phyloP scores from a whole-genome alignment of 768 basidiomycete species.

The Dioszegia hungarica region DNA sequence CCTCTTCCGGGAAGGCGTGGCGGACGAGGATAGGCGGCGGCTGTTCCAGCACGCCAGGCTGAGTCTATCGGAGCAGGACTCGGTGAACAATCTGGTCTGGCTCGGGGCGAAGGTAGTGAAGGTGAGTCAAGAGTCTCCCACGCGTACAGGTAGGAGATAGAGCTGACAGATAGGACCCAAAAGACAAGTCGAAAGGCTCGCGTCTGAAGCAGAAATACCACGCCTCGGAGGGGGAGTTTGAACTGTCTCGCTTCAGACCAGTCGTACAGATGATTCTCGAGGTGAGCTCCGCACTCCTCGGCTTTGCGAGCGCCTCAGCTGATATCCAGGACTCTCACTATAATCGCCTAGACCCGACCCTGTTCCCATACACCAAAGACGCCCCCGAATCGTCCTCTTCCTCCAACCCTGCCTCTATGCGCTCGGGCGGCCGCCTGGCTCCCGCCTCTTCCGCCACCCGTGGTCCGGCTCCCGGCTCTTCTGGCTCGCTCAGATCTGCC shows the following conservation, averaged over 20 bases:
- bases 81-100: constrained; percentile 75
- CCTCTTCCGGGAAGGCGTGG: constrained; percentile 89
- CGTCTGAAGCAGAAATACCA: constrained; percentile 68
- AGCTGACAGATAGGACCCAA: constrained; percentile 57
- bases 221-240: constrained; percentile 82
- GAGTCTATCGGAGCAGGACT: constrained; percentile 82
- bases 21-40: constrained; percentile 92
- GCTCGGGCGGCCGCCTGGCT: constrained; percentile 26
- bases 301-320: neutral
- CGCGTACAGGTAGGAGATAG: neutral
- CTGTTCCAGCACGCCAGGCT: constrained; percentile 92
- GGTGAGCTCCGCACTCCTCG: constrained; percentile 55
- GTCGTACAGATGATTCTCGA: constrained; percentile 73
- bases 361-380: constrained; percentile 89
- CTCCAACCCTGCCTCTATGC: constrained; percentile 43
- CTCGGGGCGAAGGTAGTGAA: constrained; percentile 79
- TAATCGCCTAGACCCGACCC: constrained; percentile 64
- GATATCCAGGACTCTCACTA: constrained; percentile 68
- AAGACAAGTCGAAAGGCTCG: constrained; percentile 70
- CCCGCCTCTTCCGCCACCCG: neutral
- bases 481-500: constrained; percentile 76
- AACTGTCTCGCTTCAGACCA: constrained; percentile 89
- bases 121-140: constrained; percentile 51
- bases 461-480: constrained; percentile 55
- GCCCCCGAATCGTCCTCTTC: constrained; percentile 50